Percentiles rank a stretch among this genome's conserved stretches.
phyloP scores from a whole-genome alignment of 345 rosid genomes.

The Eutrema yunnanense region DNA sequence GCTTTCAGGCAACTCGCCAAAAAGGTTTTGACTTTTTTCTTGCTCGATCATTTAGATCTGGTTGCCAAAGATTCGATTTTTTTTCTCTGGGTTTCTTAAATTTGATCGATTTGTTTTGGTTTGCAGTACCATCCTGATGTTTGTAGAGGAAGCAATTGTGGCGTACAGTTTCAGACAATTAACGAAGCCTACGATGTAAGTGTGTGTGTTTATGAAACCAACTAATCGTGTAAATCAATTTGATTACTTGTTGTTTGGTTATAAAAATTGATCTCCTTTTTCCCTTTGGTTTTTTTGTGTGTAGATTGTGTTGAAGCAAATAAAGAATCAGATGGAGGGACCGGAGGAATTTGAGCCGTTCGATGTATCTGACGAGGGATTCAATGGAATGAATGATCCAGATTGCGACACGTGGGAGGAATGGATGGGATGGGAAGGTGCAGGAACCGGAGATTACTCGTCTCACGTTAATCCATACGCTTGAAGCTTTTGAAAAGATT shows the following conservation, averaged over 20 bases:
- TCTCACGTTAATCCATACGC: slow-evolving; percentile 83
- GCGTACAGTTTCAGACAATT: slow-evolving; percentile 62
- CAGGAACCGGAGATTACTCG: slow-evolving; percentile 72
- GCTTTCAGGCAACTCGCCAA: slow-evolving; percentile 83
- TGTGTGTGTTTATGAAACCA: not conserved
- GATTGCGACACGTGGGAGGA: slow-evolving; percentile 89
- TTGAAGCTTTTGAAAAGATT: not conserved
- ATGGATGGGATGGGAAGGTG: slow-evolving; percentile 99
- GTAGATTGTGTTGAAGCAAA: slow-evolving; percentile 54
- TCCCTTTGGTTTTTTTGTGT: not conserved
- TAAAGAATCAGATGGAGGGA: slow-evolving; percentile 42
- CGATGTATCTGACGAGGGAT: slow-evolving; percentile 42
- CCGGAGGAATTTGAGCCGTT: slow-evolving; percentile 26
- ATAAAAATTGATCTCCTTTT: not conserved
- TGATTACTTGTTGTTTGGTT: not conserved
- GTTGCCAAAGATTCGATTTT: not conserved
- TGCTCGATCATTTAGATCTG: slow-evolving; percentile 1
- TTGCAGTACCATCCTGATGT: slow-evolving; percentile 97
- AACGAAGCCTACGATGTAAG: slow-evolving; percentile 92
- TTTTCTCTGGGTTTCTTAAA: not conserved
- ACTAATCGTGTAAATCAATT: not conserved
- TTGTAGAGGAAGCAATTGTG: slow-evolving; percentile 83
- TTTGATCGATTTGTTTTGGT: not conserved
- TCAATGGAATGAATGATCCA: slow-evolving; percentile 54
- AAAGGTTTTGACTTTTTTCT: slow-evolving; percentile 40